A percentile compares a stretch with the other conserved stretches of the same genome.
Conservation (phyloP, 495 filamentous ascomycete genomes). For the Penicillium angulare region DNA sequence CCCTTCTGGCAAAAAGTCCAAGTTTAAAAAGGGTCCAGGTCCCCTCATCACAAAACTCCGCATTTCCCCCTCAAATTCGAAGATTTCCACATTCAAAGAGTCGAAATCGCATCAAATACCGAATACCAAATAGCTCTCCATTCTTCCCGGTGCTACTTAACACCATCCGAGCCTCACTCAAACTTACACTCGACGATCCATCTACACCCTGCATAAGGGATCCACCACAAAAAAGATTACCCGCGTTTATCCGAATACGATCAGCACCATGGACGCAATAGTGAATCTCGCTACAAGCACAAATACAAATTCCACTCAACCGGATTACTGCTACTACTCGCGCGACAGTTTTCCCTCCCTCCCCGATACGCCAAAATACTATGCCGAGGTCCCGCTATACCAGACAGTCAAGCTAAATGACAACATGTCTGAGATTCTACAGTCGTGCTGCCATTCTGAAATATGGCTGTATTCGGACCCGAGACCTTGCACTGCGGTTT, state of each 20-base stretch:
- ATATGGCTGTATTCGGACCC: conserved; percentile 18
- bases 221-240: too few relatives aligned
- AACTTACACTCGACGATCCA: too few relatives aligned
- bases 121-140: too few relatives aligned
- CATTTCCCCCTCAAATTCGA: neutral
- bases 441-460: conserved; percentile 7
- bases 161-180: too few relatives aligned
- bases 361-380: conserved; percentile 1
- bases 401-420: conserved; percentile 3
- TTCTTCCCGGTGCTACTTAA: too few relatives aligned
- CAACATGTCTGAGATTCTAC: conserved; percentile 7
- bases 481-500: conserved; percentile 18
- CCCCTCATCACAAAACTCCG: neutral
- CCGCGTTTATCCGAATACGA: neutral
- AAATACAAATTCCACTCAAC: conserved; percentile 6
- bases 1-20: neutral
- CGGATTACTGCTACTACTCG: conserved; percentile 9
- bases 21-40: neutral
- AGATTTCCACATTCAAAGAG: neutral
- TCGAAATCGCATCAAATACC: too few relatives aligned
- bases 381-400: conserved; percentile 22
- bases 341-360: conserved; percentile 12
- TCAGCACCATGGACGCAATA: conserved; percentile 1
- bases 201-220: too few relatives aligned
- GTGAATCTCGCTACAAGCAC: too few relatives aligned